Evolutionary conservation across 1,284 basidiomycete species (phyloP), one percentile per base, ranked within the genome.

Genomic region (Takashimella tepidaria): DNA sequence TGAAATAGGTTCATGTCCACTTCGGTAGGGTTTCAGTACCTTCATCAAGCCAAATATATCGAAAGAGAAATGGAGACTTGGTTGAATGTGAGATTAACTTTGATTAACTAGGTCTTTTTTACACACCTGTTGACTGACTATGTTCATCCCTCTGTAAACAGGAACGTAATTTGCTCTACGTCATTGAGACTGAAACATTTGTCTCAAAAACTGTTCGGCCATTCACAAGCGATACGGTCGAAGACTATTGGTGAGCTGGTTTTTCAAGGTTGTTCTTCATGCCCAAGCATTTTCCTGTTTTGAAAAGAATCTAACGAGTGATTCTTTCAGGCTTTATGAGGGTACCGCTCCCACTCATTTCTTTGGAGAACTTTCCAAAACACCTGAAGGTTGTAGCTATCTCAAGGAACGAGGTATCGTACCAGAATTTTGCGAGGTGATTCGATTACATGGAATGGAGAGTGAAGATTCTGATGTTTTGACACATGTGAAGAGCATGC

Each of bases 321-420:
- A n/a, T n/a, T 23, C 16, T 11, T 25, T 2, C 41, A 68, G 67
- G 59, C 53, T 81, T n/a, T 90, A 89, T 58, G 91, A 95, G 52
- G 88, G 88, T 12, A 84, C 86, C 2, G 87, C 92, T 1, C 96
- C 96, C 1, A 85, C 88, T 3, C 95, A 99, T 72, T 98, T 99
- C 75, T 96, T 98, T 64, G 93, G 95, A 21, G 92, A 98, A 72
- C 88, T 98, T 79, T 87, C 91, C 44, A 97, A 97, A 73, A 98
- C 96, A 1, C 86, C 88, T 48, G 85, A 93, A 51, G 96, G 96
- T 0, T 95, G 92, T 72, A 86, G 88, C 67, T 84, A 95, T 12
- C 77, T 99, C 43, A 82, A 85, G 51, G 89, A 92, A 56, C 92
- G 89, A 64, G 91, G 90, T 0, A 91, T 98, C 68, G 93, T 98